Base-by-base conservation (phyloP, 1,139 yeast genomes). In the Diutina mesorugosa region DNA sequence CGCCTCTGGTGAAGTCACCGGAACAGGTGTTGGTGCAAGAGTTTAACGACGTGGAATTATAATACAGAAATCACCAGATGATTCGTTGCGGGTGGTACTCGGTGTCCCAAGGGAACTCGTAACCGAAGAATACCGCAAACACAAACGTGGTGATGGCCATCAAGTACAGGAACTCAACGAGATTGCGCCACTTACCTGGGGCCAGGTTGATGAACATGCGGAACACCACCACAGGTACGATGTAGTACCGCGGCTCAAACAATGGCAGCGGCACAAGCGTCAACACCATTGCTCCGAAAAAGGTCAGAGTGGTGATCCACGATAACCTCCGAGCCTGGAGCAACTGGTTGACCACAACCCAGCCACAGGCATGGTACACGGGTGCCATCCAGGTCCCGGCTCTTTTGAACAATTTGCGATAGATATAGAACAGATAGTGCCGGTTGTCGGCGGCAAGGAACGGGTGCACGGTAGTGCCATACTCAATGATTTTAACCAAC, bases 381-480 rank as follows among this genome's bases (percentile, higher is more conserved):
- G 69, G 41, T 72, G 72, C 59, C 12, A 38, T 38, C 28, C 26
- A n/a, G n/a, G 18, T 7, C 12, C 53, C 53, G 5, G 32, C 14
- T 10, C 9, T n/a, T 18, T 74, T 69, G 50, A 89, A 74, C 18
- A 91, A 64, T 59, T 79, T 79, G 58, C 82, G 80, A 80, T 87
- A 89, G 47, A 93, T 71, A 70, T 93, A 95, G 67, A 93, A 93
- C 0, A 96, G 84, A 67, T 84, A 90, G 67, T 93, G 99, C 61
- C 99, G 81, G 70, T 95, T 95, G 67, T 95, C 99, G 0, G 99
- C 96, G 55, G 91, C 74, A 50, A 93, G 69, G 68, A 91, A 95
- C 10, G 98, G 97, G 66, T 95, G 99, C 4, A 84, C 84, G 9
- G 85, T 74, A 0, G 97, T 87, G 65, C 79, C 85, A 56, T 76